phyloP scores from a whole-genome alignment of 2,329 filamentous ascomycete genomes.

The Penicillium crustosum region DNA sequence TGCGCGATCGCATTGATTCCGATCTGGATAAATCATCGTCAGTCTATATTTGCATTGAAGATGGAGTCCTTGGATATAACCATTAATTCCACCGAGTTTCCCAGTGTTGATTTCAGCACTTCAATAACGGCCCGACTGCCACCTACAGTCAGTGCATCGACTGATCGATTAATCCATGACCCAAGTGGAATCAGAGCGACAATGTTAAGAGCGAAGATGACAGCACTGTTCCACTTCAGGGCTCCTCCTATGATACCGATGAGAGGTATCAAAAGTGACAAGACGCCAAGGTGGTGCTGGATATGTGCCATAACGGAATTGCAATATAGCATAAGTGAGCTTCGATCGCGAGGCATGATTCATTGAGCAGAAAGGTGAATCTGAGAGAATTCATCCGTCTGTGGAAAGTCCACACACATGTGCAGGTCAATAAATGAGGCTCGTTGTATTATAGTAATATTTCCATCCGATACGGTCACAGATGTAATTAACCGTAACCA shows the following conservation, averaged over 20 bases:
- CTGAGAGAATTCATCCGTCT: background rate
- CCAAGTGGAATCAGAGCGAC: conserved; percentile 81
- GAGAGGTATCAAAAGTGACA: conserved; percentile 73
- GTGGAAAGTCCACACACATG: background rate
- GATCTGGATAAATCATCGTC: background rate
- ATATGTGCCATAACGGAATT: background rate
- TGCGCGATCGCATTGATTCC: conserved; percentile 69
- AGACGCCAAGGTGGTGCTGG: conserved; percentile 28
- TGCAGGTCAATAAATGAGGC: background rate
- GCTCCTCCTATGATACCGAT: conserved; percentile 73
- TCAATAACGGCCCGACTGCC: conserved; percentile 74
- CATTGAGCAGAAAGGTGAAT: background rate
- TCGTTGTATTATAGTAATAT: background rate
- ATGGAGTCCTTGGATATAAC: conserved; percentile 49
- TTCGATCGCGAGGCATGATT: background rate
- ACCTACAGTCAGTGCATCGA: conserved; percentile 69
- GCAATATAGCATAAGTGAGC: background rate
- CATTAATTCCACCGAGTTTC: conserved; percentile 79
- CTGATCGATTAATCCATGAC: conserved; percentile 74
- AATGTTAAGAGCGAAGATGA: conserved; percentile 79
- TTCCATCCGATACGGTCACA: background rate
- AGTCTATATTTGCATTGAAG: background rate
- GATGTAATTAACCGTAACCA: background rate
- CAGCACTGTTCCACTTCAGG: conserved; percentile 53
- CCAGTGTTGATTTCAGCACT: conserved; percentile 80